Percentiles rank a stretch among this genome's conserved stretches.
These are phyloP conservation scores for Tremella yokohamensis DNA, from an alignment of 768 basidiomycete genomes.

Conservation along the genomic window DNA sequence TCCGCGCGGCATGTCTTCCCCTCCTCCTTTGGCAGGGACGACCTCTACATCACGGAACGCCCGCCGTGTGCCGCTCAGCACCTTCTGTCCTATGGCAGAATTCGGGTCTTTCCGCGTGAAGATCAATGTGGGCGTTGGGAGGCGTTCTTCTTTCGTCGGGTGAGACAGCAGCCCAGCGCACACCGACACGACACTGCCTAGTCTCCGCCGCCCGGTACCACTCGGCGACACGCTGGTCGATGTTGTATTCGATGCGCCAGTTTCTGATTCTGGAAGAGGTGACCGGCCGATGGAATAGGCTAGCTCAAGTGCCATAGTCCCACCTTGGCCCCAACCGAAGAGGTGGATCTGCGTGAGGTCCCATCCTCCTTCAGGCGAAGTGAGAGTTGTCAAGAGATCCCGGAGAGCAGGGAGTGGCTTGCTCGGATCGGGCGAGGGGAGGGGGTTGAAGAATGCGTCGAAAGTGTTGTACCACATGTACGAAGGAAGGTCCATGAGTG, in stretches of 20 bases:
- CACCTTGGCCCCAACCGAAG: constrained; percentile 50
- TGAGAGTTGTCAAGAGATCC: constrained; percentile 25
- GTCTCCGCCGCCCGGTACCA: neutral
- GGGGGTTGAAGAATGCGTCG: constrained; percentile 32
- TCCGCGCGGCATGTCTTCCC: constrained; percentile 39
- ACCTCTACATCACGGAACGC: constrained; percentile 32
- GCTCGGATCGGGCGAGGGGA: constrained; percentile 34
- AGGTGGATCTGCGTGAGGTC: constrained; percentile 37
- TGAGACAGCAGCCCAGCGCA: constrained; percentile 37
- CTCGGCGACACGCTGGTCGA: neutral
- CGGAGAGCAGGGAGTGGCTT: constrained; percentile 20
- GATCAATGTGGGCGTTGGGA: constrained; percentile 34
- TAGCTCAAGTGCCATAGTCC: constrained; percentile 41
- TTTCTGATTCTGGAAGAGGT: neutral
- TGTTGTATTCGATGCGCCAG: neutral
- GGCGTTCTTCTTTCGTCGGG: constrained; percentile 17
- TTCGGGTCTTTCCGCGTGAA: constrained; percentile 27
- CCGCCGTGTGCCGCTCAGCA: constrained; percentile 12
- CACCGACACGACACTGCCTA: constrained; percentile 35
- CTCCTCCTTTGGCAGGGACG: constrained; percentile 20
- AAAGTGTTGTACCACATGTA: constrained; percentile 47
- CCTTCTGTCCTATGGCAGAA: constrained; percentile 21
- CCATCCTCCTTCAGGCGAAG: constrained; percentile 32
- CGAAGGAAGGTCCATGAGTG: constrained; percentile 36
- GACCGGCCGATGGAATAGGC: constrained; percentile 25